Percentiles rank a stretch among this genome's conserved stretches.
Evolutionary conservation across 306 rosid species (phyloP).

Genomic region (Hippophae tibetana): DNA sequence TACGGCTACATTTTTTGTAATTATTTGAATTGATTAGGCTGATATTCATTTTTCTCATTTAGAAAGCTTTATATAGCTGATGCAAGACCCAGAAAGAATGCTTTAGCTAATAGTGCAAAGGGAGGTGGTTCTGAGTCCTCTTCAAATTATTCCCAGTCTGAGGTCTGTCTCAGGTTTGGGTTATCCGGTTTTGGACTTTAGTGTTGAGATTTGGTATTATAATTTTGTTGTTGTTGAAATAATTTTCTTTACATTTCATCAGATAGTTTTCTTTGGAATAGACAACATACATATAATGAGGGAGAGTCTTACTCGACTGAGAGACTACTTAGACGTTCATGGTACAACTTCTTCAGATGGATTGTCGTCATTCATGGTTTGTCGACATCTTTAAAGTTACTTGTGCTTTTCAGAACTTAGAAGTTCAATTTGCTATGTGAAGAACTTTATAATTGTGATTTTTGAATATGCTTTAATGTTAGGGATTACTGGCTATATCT

Average conservation of each 20-base stretch:
- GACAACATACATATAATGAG: conserved; percentile 98
- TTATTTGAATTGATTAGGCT: neutral
- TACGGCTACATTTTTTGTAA: neutral
- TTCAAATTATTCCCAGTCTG: conserved; percentile 80
- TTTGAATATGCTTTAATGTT: too few species aligned
- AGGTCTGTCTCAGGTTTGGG: conserved; percentile 42
- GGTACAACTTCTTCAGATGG: conserved; percentile 93
- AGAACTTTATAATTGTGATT: too few species aligned
- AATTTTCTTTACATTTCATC: conserved; percentile 15
- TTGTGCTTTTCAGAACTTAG: conserved; percentile 7
- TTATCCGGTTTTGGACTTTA: conserved; percentile 17
- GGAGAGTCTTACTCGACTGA: conserved; percentile 84
- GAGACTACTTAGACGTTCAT: conserved; percentile 84
- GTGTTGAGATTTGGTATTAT: conserved; percentile 4
- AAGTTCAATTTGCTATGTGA: neutral
- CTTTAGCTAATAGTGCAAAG: conserved; percentile 97
- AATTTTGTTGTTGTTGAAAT: conserved; percentile 7
- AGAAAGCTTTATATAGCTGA: conserved; percentile 95
- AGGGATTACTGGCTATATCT: too few species aligned
- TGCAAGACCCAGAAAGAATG: conserved; percentile 94
- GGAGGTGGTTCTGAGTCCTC: conserved; percentile 99
- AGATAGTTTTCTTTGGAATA: conserved; percentile 91
- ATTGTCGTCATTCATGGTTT: conserved; percentile 90
- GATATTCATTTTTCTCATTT: neutral
- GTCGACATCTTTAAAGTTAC: conserved; percentile 27